These are phyloP conservation scores for Soucietia sequanensis DNA, from an alignment of 805 yeast species.

Conservation along the genomic window DNA sequence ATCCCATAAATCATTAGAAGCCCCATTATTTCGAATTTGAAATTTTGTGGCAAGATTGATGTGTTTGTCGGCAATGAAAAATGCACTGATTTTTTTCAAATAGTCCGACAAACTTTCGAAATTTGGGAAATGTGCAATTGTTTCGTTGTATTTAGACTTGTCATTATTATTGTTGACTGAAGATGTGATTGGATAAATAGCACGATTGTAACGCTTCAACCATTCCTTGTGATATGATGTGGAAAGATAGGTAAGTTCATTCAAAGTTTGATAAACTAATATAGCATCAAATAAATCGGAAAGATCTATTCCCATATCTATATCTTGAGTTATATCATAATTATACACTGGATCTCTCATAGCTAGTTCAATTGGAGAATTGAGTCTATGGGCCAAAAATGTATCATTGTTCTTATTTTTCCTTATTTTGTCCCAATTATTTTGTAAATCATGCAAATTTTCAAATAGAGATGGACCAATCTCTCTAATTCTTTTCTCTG, in stretches of 20 bases:
- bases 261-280: slow-evolving; percentile 74
- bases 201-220: slow-evolving; percentile 63
- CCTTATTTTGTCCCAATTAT: slow-evolving; percentile 56
- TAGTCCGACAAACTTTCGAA: slow-evolving; percentile 23
- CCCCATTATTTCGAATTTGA: slow-evolving; percentile 59
- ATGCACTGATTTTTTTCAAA: slow-evolving; percentile 66
- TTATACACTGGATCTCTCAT: slow-evolving; percentile 56
- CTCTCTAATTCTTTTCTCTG: slow-evolving; percentile 57
- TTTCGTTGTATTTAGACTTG: slow-evolving; percentile 33
- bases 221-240: slow-evolving; percentile 70
- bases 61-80: slow-evolving; percentile 71
- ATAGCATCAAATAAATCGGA: slow-evolving; percentile 81
- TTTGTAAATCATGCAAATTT: slow-evolving; percentile 54
- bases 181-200: slow-evolving; percentile 63
- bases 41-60: slow-evolving; percentile 63
- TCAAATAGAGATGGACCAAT: slow-evolving; percentile 60
- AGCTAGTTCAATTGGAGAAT: slow-evolving; percentile 82
- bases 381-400: slow-evolving; percentile 61
- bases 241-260: slow-evolving; percentile 59
- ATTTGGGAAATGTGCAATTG: slow-evolving; percentile 5
- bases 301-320: slow-evolving; percentile 45
- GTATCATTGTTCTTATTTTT: slow-evolving; percentile 32
- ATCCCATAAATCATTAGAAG: slow-evolving; percentile 74
- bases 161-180: slow-evolving; percentile 24
- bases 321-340: slow-evolving; percentile 50